Evolutionary conservation across 225 moss, liverwort and hornwort genomes (phyloP).

Genomic region (Anthoceros angustus): DNA sequence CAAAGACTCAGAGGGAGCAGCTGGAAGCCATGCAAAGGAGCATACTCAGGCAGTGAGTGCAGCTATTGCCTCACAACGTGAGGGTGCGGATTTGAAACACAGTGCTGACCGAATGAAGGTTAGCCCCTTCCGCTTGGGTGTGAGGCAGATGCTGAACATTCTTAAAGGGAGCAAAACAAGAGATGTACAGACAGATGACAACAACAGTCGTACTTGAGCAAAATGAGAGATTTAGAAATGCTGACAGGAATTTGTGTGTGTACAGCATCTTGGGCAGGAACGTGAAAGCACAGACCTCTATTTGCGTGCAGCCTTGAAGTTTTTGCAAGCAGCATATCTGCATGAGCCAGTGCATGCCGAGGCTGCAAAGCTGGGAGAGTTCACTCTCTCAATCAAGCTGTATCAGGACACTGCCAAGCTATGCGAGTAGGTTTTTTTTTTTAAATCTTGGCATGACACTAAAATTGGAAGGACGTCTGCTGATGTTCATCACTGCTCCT

Average conservation of each 20-base stretch:
- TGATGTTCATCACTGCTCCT: not conserved
- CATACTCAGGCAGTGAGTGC: conserved; percentile 27
- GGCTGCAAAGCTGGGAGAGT: conserved; percentile 22
- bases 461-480: not conserved
- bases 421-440: conserved; percentile 51
- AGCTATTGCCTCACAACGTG: conserved; percentile 31
- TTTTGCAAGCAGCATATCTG: conserved; percentile 65
- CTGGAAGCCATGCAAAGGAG: conserved; percentile 49
- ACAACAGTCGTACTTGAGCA: not conserved
- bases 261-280: conserved; percentile 21
- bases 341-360: conserved; percentile 49
- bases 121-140: conserved; percentile 6
- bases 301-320: conserved; percentile 72
- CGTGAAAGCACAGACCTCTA: conserved; percentile 59
- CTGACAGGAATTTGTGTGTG: conserved; percentile 2
- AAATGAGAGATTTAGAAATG: not conserved
- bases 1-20: conserved; percentile 31
- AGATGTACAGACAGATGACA: not conserved
- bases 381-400: conserved; percentile 31
- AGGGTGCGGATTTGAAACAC: conserved; percentile 63
- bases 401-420: conserved; percentile 82
- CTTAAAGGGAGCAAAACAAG: too few relatives aligned
- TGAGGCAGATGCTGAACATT: not conserved
- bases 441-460: not conserved
- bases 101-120: conserved; percentile 86